A percentile compares a stretch with the other conserved stretches of the same genome.
phyloP scores from a whole-genome alignment of 768 basidiomycete genomes.

The Flagelloscypha sp. region DNA sequence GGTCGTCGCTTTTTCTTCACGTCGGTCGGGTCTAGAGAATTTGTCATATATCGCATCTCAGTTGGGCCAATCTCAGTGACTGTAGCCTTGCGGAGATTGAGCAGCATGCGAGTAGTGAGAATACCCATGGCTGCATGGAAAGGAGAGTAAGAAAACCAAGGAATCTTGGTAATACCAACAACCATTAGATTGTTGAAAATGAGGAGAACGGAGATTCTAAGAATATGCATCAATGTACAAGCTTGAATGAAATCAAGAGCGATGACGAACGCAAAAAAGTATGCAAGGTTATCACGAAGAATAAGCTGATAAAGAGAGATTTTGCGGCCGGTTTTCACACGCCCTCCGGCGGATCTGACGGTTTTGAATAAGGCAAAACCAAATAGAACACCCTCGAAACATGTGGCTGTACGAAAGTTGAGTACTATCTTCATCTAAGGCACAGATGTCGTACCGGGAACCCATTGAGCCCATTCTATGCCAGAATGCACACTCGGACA shows the following conservation, averaged over 20 bases:
- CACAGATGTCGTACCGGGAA: constrained; percentile 24
- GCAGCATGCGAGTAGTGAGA: constrained; percentile 36
- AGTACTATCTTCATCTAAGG: not conserved
- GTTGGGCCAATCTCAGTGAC: not conserved
- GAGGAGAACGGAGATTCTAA: not conserved
- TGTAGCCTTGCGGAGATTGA: constrained; percentile 32
- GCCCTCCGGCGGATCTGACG: constrained; percentile 10
- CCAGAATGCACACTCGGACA: constrained; percentile 34
- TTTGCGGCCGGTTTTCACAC: constrained; percentile 16
- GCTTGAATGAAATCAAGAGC: too few species aligned
- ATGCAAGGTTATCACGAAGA: too few species aligned
- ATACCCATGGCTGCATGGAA: constrained; percentile 42
- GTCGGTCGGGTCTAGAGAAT: too few species aligned
- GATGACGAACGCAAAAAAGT: too few species aligned
- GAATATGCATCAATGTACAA: too few species aligned
- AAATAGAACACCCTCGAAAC: constrained; percentile 35
- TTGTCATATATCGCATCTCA: too few species aligned
- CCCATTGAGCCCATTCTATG: constrained; percentile 37
- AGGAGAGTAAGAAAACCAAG: constrained; percentile 19
- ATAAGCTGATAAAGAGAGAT: constrained; percentile 26
- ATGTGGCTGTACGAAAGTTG: constrained; percentile 21
- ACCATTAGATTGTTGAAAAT: constrained; percentile 1
- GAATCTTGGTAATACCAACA: not conserved
- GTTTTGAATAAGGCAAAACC: constrained; percentile 30
- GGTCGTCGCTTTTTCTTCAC: too few species aligned